Conservation (phyloP, 179 eudicot genomes). For the Drosera spatulata region DNA sequence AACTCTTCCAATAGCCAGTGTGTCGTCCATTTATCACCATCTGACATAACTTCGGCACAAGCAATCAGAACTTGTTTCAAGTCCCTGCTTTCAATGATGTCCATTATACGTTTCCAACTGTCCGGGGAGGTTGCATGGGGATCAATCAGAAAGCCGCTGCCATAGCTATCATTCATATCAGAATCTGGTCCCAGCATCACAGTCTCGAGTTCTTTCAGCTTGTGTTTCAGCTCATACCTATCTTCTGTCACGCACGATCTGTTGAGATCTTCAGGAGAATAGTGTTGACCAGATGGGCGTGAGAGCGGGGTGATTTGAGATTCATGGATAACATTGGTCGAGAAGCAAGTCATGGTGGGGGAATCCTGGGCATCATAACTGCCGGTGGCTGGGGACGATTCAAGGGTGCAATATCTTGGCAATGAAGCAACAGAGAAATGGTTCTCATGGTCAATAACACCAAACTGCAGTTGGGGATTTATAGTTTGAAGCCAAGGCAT, state of each 20-base stretch:
- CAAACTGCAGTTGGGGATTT: slow-evolving; percentile 22
- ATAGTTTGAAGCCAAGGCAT: slow-evolving; percentile 36
- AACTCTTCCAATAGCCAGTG: slow-evolving; percentile 62
- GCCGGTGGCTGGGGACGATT: slow-evolving; percentile 36
- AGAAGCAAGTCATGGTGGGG: slow-evolving; percentile 27
- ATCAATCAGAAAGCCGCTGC: slow-evolving; percentile 15
- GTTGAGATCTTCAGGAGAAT: slow-evolving; percentile 30
- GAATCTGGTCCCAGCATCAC: slow-evolving; percentile 74
- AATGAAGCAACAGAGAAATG: slow-evolving; percentile 13
- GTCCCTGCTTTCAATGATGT: slow-evolving; percentile 42
- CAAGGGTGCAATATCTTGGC: slow-evolving; percentile 39
- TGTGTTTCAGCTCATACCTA: slow-evolving; percentile 37
- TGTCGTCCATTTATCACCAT: slow-evolving; percentile 40
- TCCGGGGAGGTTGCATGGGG: slow-evolving; percentile 21
- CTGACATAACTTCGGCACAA: slow-evolving; percentile 67
- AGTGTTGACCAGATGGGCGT: slow-evolving; percentile 14
- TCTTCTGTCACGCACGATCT: slow-evolving; percentile 51
- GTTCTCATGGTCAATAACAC: slow-evolving; percentile 17
- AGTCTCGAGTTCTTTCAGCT: slow-evolving; percentile 52
- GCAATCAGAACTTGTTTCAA: slow-evolving; percentile 55
- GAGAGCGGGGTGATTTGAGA: slow-evolving; percentile 25
- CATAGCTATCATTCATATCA: slow-evolving; percentile 30
- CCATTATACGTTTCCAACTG: slow-evolving; percentile 52
- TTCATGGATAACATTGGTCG: slow-evolving; percentile 23
- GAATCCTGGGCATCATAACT: slow-evolving; percentile 22